Evolutionary conservation across 306 rosid genomes (phyloP).

Genomic region (Bauhinia variegata): DNA sequence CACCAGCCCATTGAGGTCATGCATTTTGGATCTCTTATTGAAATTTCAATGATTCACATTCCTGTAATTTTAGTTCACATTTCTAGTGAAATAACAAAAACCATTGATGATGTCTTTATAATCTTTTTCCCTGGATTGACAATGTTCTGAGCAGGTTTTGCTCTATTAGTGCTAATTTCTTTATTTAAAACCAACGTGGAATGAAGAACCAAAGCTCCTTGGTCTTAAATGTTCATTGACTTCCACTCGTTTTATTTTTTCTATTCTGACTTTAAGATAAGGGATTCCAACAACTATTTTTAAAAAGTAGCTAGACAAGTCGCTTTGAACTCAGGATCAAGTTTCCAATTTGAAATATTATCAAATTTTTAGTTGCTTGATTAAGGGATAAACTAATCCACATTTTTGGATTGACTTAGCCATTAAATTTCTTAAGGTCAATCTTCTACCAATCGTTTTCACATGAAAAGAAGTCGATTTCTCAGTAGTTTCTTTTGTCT

Average conservation of each 20-base stretch:
- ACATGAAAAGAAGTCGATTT: slow-evolving; percentile 12
- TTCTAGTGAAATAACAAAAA: background rate
- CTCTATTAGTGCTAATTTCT: background rate
- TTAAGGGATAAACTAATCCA: background rate
- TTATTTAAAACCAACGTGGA: slow-evolving; percentile 23
- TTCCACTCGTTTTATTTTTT: slow-evolving; percentile 6
- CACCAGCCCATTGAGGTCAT: no score
- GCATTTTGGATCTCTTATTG: background rate
- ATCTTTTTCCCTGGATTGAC: slow-evolving; percentile 9
- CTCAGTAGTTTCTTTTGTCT: slow-evolving; percentile 32
- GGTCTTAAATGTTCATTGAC: slow-evolving; percentile 30
- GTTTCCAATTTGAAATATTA: slow-evolving; percentile 1
- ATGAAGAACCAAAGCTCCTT: background rate
- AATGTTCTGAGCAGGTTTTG: background rate
- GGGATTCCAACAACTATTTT: slow-evolving; percentile 26
- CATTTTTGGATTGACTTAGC: background rate
- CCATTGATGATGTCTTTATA: background rate
- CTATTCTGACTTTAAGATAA: background rate
- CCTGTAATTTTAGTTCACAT: slow-evolving; percentile 4
- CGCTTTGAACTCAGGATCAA: slow-evolving; percentile 26
- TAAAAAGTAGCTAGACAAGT: background rate
- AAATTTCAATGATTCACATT: background rate
- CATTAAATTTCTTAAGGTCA: background rate
- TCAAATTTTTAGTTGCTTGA: slow-evolving; percentile 3
- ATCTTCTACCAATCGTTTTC: background rate